phyloP scores from a whole-genome alignment of 1,139 yeast genomes.

The Pichia norvegensis region DNA sequence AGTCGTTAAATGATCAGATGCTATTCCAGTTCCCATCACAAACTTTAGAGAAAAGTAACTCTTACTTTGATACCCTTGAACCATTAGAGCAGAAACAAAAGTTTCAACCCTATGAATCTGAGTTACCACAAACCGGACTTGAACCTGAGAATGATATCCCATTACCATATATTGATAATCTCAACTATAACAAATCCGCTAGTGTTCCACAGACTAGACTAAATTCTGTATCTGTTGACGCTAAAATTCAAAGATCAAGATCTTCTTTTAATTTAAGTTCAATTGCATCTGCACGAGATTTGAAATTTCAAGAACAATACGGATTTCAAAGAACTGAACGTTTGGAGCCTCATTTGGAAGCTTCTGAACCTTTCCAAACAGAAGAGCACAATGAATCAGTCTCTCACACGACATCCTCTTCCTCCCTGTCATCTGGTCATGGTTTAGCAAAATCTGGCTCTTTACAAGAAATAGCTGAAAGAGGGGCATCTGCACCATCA shows the following conservation, averaged over 20 bases:
- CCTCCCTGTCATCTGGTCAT: conserved; percentile 1
- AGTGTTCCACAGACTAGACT: conserved; percentile 8
- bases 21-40: not conserved
- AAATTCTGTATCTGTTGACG: conserved; percentile 5
- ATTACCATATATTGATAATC: not conserved
- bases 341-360: conserved; percentile 12
- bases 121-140: not conserved
- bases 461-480: conserved; percentile 10
- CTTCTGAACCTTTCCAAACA: not conserved
- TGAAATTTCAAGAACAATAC: not conserved
- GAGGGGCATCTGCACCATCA: not conserved
- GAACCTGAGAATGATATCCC: not conserved
- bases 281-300: conserved; percentile 26
- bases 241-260: conserved; percentile 24
- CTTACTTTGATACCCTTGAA: conserved; percentile 5
- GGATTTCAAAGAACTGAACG: not conserved
- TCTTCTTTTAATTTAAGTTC: conserved; percentile 28
- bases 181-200: conserved; percentile 1
- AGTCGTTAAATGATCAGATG: conserved; percentile 8
- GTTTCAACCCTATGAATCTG: not conserved
- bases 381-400: not conserved
- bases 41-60: not conserved
- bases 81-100: not conserved
- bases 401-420: conserved; percentile 1
- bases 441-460: conserved; percentile 4